phyloP scores from a whole-genome alignment of 2,329 filamentous ascomycete species.

The Paramyrothecium sp. region DNA sequence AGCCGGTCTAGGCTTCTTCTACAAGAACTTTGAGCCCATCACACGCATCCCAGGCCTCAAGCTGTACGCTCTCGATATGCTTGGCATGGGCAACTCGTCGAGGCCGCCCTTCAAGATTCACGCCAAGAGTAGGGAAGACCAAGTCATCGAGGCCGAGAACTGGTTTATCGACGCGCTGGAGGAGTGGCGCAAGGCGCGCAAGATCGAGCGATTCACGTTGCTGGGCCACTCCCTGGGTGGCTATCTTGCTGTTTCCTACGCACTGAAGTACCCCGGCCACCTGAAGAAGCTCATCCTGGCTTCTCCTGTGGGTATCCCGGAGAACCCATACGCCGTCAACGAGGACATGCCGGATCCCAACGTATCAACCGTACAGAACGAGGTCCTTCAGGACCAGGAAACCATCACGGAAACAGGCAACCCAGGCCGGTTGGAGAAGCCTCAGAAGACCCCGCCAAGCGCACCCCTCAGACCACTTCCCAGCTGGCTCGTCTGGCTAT shows the following conservation, averaged over 20 bases:
- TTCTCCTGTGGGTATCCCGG: conserved; percentile 90
- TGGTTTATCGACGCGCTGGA: conserved; percentile 97
- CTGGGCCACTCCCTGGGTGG: conserved; percentile 92
- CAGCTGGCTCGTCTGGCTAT: conserved; percentile 87
- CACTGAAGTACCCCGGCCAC: conserved; percentile 91
- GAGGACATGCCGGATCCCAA: conserved; percentile 76
- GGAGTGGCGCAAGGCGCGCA: conserved; percentile 87
- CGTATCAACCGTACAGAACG: conserved; percentile 70
- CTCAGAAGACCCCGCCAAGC: conserved; percentile 35
- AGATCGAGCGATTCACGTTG: conserved; percentile 90
- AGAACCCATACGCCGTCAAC: conserved; percentile 85
- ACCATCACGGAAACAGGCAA: conserved; percentile 34
- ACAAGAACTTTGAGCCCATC: conserved; percentile 92
- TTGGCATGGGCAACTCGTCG: conserved; percentile 90
- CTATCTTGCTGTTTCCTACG: conserved; percentile 93
- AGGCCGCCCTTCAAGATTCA: conserved; percentile 82
- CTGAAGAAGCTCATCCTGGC: conserved; percentile 95
- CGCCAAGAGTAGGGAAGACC: conserved; percentile 75
- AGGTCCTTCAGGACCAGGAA: conserved; percentile 75
- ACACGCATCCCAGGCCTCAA: conserved; percentile 80
- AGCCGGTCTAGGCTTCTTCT: conserved; percentile 94
- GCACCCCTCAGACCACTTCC: conserved; percentile 60
- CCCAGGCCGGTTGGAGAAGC: conserved; percentile 32
- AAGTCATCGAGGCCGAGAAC: conserved; percentile 84
- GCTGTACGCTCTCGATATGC: conserved; percentile 88